phyloP scores from a whole-genome alignment of 306 rosid genomes.

The Clitoria ternatea region DNA sequence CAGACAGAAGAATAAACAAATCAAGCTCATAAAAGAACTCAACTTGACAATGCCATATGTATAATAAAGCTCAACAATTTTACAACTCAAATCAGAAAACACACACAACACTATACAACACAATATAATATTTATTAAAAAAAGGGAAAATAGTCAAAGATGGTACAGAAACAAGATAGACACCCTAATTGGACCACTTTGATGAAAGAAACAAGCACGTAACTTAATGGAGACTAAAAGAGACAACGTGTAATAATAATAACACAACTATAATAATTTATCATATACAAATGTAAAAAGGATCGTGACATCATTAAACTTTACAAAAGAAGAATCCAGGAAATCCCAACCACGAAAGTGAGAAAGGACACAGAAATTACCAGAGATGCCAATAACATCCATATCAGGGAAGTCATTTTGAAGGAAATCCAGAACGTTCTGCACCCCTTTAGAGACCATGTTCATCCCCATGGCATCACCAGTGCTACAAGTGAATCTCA shows the following conservation, averaged over 20 bases:
- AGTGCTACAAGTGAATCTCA: conserved; percentile 69
- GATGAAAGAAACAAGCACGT: background rate
- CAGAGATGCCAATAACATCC: conserved; percentile 80
- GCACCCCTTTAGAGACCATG: conserved; percentile 87
- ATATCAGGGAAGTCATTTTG: conserved; percentile 69
- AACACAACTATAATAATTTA: too few species aligned
- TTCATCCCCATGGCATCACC: conserved; percentile 95
- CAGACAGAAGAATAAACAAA: conserved; percentile 9
- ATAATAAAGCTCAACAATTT: background rate
- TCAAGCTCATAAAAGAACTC: conserved; percentile 11
- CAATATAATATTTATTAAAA: background rate
- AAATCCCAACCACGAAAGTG: background rate
- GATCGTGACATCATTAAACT: conserved; percentile 2
- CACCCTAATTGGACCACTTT: conserved; percentile 20
- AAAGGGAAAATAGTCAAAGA: background rate
- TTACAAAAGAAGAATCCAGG: background rate
- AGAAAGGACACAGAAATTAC: conserved; percentile 30
- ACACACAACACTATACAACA: background rate
- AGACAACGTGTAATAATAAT: background rate
- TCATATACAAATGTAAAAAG: background rate
- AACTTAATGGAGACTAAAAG: background rate
- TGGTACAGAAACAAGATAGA: background rate
- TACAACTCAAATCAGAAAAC: background rate
- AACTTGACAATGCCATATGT: background rate
- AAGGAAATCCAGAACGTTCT: conserved; percentile 69